These are phyloP conservation scores for Cercospora canescens DNA, from an alignment of 2,329 filamentous ascomycete species.

Conservation along the genomic window DNA sequence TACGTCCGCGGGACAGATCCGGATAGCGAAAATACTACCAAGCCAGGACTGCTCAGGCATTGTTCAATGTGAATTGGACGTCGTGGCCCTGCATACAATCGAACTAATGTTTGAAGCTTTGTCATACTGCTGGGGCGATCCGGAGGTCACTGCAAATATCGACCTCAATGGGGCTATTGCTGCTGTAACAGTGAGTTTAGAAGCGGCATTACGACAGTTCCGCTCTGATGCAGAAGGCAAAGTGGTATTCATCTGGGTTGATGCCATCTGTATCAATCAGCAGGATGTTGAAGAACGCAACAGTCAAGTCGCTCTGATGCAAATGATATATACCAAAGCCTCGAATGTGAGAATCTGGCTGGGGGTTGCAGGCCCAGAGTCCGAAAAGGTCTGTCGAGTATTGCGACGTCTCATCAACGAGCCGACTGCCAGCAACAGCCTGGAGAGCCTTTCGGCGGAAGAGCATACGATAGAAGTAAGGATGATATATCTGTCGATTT, in stretches of 20 bases:
- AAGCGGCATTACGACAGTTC: slow-evolving; percentile 1
- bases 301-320: slow-evolving; percentile 18
- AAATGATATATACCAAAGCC: slow-evolving; percentile 10
- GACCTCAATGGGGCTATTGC: not conserved
- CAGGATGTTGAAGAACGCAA: slow-evolving; percentile 8
- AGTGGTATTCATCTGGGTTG: slow-evolving; percentile 15
- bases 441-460: not conserved
- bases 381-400: not conserved
- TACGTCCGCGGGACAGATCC: not conserved
- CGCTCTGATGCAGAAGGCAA: not conserved
- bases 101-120: slow-evolving; percentile 4
- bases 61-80: not conserved
- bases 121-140: slow-evolving; percentile 15
- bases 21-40: not conserved
- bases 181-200: not conserved
- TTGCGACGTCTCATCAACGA: not conserved
- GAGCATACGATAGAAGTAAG: not conserved
- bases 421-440: not conserved
- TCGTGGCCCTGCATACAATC: not conserved
- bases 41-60: not conserved
- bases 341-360: slow-evolving; percentile 13
- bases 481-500: not conserved
- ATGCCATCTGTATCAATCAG: slow-evolving; percentile 23
- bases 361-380: not conserved
- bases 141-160: not conserved